Conservation (phyloP, 768 basidiomycete genomes). For the Mrakia gelida region DNA sequence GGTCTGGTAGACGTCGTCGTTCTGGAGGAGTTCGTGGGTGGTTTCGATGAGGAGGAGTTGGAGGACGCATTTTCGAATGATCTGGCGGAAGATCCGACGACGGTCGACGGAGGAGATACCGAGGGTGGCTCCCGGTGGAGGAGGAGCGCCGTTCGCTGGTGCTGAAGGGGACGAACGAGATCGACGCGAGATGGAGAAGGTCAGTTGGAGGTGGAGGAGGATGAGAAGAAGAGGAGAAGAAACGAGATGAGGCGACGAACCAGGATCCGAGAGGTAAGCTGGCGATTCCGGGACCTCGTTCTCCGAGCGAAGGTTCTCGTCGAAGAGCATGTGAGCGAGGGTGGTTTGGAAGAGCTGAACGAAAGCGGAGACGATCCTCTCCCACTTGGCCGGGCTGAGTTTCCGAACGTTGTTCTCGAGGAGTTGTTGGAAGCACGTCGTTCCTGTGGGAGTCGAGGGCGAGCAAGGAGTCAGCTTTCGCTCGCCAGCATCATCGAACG, state of each 20-base stretch:
- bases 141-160: neutral
- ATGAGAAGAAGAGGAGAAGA: neutral
- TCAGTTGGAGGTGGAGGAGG: neutral
- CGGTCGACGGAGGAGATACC: conserved; percentile 53
- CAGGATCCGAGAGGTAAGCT: conserved; percentile 5
- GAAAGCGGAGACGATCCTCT: conserved; percentile 83
- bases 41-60: conserved; percentile 95
- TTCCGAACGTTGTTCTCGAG: conserved; percentile 88
- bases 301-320: conserved; percentile 81
- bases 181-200: neutral
- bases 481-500: neutral
- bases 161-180: neutral
- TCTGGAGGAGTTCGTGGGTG: conserved; percentile 89
- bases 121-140: neutral
- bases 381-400: conserved; percentile 79
- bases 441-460: conserved; percentile 47
- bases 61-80: conserved; percentile 98
- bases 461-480: neutral
- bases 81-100: conserved; percentile 89
- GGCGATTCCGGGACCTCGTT: conserved; percentile 45
- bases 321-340: conserved; percentile 93
- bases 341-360: conserved; percentile 96
- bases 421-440: conserved; percentile 93
- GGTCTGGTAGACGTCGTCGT: conserved; percentile 81
- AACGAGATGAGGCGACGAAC: neutral